These are phyloP conservation scores for Aspergillus sp. DNA, from an alignment of 2,329 filamentous ascomycete species.

Conservation along the genomic window DNA sequence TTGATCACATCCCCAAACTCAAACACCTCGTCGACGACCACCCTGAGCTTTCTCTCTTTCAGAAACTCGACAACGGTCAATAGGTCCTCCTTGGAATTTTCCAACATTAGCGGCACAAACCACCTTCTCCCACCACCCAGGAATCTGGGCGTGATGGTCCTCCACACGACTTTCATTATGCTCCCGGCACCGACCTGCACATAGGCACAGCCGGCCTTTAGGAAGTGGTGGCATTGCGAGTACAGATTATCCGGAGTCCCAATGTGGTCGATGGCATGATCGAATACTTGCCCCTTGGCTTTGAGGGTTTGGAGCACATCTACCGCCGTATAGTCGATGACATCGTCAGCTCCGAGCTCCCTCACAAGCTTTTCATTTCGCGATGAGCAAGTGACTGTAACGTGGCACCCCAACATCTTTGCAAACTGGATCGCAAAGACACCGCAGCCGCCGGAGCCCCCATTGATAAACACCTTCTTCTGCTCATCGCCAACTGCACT, in stretches of 20 bases:
- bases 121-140: conserved; percentile 55
- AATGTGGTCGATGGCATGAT: conserved; percentile 63
- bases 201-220: conserved; percentile 55
- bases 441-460: conserved; percentile 66
- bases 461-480: conserved; percentile 67
- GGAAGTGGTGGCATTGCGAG: conserved; percentile 56
- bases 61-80: conserved; percentile 59
- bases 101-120: conserved; percentile 39
- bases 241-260: conserved; percentile 58
- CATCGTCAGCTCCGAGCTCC: conserved; percentile 65
- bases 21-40: conserved; percentile 60
- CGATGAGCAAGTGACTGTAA: conserved; percentile 63
- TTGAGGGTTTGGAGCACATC: conserved; percentile 55
- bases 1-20: conserved; percentile 60
- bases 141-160: conserved; percentile 50
- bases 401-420: conserved; percentile 62
- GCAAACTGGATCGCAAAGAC: conserved; percentile 67
- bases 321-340: conserved; percentile 62
- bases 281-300: conserved; percentile 54
- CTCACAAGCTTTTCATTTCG: conserved; percentile 62
- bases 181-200: conserved; percentile 56
- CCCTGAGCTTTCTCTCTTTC: conserved; percentile 61
- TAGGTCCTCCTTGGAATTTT: conserved; percentile 51
- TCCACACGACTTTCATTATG: conserved; percentile 37
- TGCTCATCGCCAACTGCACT: conserved; percentile 38